Evolutionary conservation across 306 rosid species (phyloP), one percentile per base, ranked within the genome.

Genomic region (Vicia faba): DNA sequence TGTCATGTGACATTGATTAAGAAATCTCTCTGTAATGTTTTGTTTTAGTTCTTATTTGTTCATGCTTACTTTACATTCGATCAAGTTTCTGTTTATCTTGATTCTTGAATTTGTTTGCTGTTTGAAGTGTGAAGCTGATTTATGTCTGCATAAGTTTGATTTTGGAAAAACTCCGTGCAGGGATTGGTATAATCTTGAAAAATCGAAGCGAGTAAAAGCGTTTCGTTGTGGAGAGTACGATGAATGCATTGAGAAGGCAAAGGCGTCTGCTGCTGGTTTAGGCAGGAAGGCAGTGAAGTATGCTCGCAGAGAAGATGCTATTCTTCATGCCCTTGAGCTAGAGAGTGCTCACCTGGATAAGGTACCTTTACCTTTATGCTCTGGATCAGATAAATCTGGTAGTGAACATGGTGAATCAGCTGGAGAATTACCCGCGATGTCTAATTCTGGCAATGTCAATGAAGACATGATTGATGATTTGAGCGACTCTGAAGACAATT

Each of bases 161-260:
- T 62, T 77, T 76, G 78, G 43, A 36, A 70, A 60, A 65, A 18
- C n/a, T 36, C 1, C 64, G 18, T 77, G 7, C 33, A 95, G 99
- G 88, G 99, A 95, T 77, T 95, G 99, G 97, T 95, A 90, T 82
- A 95, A 95, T 81, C 92, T 95, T 77, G 97, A 88, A 70, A 95
- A 84, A 66, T 95, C 99, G 2, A 90, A 95, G 85, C 85, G 97
- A 69, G 89, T 95, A 59, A 95, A 95, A 72, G 85, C 99, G 50
- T 95, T 95, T 82, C 95, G 97, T 51, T 95, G 99, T 57, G 96
- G 97, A 62, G 97, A 95, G 76, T 90, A 90, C 75, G 90, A 88
- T 61, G 95, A 82, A 45, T 88, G 91, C 79, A 95, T 95, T 76
- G 97, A 85, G 80, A 90, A 85, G 78, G 99, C 99, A 25, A 95